These are phyloP conservation scores for Leccinum disarticulatum DNA, from an alignment of 768 basidiomycete genomes.

Conservation along the genomic window DNA sequence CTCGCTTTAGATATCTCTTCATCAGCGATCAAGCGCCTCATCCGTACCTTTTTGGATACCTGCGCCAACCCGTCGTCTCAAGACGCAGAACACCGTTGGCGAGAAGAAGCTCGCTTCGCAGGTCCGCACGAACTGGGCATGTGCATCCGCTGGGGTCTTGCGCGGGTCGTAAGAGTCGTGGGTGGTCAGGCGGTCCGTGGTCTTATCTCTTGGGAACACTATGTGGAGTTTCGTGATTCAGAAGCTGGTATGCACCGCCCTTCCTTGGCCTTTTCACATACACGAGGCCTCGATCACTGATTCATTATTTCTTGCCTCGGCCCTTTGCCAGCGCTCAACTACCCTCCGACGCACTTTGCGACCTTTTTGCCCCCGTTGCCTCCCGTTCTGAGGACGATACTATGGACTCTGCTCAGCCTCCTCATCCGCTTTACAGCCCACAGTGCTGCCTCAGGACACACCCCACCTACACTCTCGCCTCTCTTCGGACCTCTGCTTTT, in stretches of 20 bases:
- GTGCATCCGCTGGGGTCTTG: conserved; percentile 91
- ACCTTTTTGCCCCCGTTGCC: conserved; percentile 59
- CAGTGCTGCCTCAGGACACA: conserved; percentile 82
- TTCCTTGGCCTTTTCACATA: conserved; percentile 20
- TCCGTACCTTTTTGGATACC: conserved; percentile 76
- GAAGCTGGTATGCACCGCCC: conserved; percentile 67
- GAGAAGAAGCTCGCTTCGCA: conserved; percentile 81
- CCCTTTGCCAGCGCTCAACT: conserved; percentile 47
- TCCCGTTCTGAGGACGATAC: conserved; percentile 54
- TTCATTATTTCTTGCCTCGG: conserved; percentile 19
- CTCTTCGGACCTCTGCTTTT: conserved; percentile 90
- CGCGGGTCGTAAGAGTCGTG: conserved; percentile 69
- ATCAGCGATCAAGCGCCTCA: conserved; percentile 71
- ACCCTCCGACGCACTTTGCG: conserved; percentile 71
- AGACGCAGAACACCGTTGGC: conserved; percentile 58
- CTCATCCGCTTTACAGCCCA: conserved; percentile 82
- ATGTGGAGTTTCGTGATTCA: conserved; percentile 75
- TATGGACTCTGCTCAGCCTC: conserved; percentile 75
- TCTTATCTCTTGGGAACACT: conserved; percentile 81
- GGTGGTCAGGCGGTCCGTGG: conserved; percentile 78
- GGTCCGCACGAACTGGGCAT: conserved; percentile 88
- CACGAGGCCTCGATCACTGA: conserved; percentile 23
- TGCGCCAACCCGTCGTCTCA: conserved; percentile 38
- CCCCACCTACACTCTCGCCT: conserved; percentile 85
- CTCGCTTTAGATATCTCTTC: conserved; percentile 83